Evolutionary conservation across 129 eudicot species (phyloP).

Genomic region (Smallanthus sonchifolius): DNA sequence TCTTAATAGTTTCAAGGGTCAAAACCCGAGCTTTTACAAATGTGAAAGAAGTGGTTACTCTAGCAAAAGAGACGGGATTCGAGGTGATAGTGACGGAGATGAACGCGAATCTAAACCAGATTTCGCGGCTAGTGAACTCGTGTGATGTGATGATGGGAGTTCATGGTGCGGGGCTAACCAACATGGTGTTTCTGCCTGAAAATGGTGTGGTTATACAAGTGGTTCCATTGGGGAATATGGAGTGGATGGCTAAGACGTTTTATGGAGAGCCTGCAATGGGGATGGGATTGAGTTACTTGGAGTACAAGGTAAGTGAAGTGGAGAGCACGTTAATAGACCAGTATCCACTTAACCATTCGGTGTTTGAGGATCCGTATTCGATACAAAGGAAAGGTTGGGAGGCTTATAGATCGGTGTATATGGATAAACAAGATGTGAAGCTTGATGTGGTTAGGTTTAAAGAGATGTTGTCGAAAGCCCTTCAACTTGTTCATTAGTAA

Average conservation of each 20-base stretch:
- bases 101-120: constrained; percentile 7
- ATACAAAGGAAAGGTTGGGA: constrained; percentile 45
- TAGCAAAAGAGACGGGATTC: constrained; percentile 48
- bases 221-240: constrained; percentile 52
- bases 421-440: constrained; percentile 65
- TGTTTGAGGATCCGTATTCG: constrained; percentile 42
- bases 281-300: constrained; percentile 61
- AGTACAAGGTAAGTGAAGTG: constrained; percentile 38
- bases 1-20: constrained; percentile 51
- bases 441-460: constrained; percentile 54
- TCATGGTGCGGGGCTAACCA: constrained; percentile 92
- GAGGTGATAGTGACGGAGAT: constrained; percentile 44
- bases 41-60: constrained; percentile 27
- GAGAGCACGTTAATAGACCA: constrained; percentile 61
- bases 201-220: constrained; percentile 64
- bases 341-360: constrained; percentile 43
- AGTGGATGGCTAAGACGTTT: constrained; percentile 37
- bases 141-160: constrained; percentile 84
- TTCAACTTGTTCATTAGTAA: constrained; percentile 26
- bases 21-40: constrained; percentile 40
- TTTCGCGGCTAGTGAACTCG: constrained; percentile 52
- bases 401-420: constrained; percentile 37
- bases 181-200: constrained; percentile 62
- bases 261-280: constrained; percentile 45
- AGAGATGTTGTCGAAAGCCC: constrained; percentile 41